Evolutionary conservation across 2,329 filamentous ascomycete species (phyloP).

Genomic region (Alternaria triticina): DNA sequence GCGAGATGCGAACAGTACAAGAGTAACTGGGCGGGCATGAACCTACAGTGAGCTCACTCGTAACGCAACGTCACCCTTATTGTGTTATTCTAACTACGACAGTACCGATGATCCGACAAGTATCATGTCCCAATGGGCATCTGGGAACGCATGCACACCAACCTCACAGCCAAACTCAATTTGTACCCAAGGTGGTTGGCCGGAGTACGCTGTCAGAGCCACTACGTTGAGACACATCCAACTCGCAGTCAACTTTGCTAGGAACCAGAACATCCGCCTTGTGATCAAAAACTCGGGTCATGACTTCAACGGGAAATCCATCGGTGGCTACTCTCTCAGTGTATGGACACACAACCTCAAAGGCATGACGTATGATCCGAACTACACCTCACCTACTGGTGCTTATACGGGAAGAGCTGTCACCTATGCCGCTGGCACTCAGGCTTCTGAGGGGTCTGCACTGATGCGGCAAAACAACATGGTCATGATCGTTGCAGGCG

Average conservation of each 20-base stretch:
- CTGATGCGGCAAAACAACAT: slow-evolving; percentile 53
- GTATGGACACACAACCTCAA: slow-evolving; percentile 31
- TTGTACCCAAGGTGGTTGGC: slow-evolving; percentile 34
- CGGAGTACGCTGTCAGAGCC: slow-evolving; percentile 34
- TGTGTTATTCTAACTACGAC: not conserved
- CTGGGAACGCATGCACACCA: slow-evolving; percentile 43
- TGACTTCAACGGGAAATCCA: slow-evolving; percentile 27
- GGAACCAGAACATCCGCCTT: slow-evolving; percentile 38
- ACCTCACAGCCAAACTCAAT: slow-evolving; percentile 41
- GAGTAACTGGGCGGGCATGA: slow-evolving; percentile 22
- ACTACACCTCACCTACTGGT: slow-evolving; percentile 16
- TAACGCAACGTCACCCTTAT: not conserved
- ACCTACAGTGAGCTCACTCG: slow-evolving; percentile 21
- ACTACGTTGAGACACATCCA: slow-evolving; percentile 31
- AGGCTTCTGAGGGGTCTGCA: slow-evolving; percentile 56
- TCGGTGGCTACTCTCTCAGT: slow-evolving; percentile 15
- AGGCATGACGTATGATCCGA: slow-evolving; percentile 18
- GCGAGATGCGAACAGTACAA: slow-evolving; percentile 22
- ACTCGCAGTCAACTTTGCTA: slow-evolving; percentile 39
- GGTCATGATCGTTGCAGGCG: slow-evolving; percentile 61
- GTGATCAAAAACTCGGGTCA: slow-evolving; percentile 43
- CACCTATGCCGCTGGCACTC: slow-evolving; percentile 60
- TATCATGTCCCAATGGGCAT: slow-evolving; percentile 33
- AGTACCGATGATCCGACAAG: slow-evolving; percentile 32
- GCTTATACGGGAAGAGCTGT: slow-evolving; percentile 46